Conservation (phyloP, 345 rosid genomes). For the Orychophragmus violaceus region DNA sequence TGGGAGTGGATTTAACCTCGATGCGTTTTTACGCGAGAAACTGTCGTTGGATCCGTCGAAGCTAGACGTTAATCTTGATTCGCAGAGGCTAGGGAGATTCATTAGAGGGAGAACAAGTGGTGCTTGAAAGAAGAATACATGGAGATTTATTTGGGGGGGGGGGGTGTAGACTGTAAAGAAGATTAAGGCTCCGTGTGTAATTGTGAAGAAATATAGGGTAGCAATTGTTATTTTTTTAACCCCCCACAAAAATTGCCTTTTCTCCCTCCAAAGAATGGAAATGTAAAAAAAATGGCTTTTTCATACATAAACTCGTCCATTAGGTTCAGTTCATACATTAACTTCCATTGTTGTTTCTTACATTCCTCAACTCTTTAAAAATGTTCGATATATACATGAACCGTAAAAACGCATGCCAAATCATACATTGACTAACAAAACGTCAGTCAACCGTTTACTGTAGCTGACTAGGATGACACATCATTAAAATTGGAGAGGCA, state of each 20-base stretch:
- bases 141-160: background rate
- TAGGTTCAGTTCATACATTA: too few relatives aligned
- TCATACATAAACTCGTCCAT: too few relatives aligned
- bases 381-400: too few relatives aligned
- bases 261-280: background rate
- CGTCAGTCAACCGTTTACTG: too few relatives aligned
- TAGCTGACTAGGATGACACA: too few relatives aligned
- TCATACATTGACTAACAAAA: too few relatives aligned
- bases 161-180: background rate
- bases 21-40: slow-evolving; percentile 46
- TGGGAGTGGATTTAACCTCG: slow-evolving; percentile 48
- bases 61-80: slow-evolving; percentile 45
- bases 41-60: slow-evolving; percentile 55
- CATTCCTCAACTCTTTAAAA: too few relatives aligned
- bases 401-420: too few relatives aligned
- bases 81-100: slow-evolving; percentile 38
- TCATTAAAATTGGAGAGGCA: too few relatives aligned
- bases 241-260: background rate
- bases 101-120: slow-evolving; percentile 31
- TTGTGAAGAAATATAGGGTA: background rate
- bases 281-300: too few relatives aligned
- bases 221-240: background rate
- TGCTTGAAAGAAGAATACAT: slow-evolving; percentile 4
- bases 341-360: too few relatives aligned
- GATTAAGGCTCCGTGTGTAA: background rate